These are phyloP conservation scores for Acidiella bohemica DNA, from an alignment of 495 filamentous ascomycete genomes.

Conservation along the genomic window DNA sequence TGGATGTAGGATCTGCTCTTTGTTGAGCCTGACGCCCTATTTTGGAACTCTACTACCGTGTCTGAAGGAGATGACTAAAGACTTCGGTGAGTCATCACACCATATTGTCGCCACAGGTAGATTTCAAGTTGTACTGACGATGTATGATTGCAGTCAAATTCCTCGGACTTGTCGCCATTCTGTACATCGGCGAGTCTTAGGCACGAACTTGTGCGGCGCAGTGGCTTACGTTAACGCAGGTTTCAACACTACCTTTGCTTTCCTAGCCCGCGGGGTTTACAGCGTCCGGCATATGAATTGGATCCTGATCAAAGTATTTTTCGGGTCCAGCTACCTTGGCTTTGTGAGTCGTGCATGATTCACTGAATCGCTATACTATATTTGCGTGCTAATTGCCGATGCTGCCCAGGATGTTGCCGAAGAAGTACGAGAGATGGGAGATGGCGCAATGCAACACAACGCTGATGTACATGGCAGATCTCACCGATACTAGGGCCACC, in stretches of 20 bases:
- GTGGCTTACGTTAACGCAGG: slow-evolving; percentile 72
- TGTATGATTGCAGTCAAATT: slow-evolving; percentile 22
- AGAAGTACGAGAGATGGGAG: slow-evolving; percentile 18
- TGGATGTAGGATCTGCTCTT: slow-evolving; percentile 56
- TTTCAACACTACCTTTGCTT: slow-evolving; percentile 83
- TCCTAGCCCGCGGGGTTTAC: slow-evolving; percentile 68
- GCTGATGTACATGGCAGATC: slow-evolving; percentile 26
- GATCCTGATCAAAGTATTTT: slow-evolving; percentile 77
- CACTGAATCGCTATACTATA: too few species aligned
- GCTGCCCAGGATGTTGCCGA: slow-evolving; percentile 26
- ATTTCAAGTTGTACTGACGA: too few species aligned
- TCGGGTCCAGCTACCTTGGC: slow-evolving; percentile 63
- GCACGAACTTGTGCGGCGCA: slow-evolving; percentile 76
- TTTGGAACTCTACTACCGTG: slow-evolving; percentile 83
- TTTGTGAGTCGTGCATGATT: slow-evolving; percentile 48
- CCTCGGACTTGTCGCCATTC: too few species aligned
- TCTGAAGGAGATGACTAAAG: slow-evolving; percentile 62
- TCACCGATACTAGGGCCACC: slow-evolving; percentile 47
- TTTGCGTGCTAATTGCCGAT: not conserved
- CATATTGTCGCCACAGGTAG: too few species aligned
- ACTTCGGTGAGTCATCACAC: too few species aligned
- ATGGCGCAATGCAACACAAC: not conserved
- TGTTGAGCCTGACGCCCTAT: slow-evolving; percentile 79
- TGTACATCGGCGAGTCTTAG: too few species aligned
- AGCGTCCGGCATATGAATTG: slow-evolving; percentile 66